Percentiles rank a stretch among this genome's conserved stretches.
Conservation (phyloP, 495 filamentous ascomycete genomes). For the Penicillium paxilli region DNA sequence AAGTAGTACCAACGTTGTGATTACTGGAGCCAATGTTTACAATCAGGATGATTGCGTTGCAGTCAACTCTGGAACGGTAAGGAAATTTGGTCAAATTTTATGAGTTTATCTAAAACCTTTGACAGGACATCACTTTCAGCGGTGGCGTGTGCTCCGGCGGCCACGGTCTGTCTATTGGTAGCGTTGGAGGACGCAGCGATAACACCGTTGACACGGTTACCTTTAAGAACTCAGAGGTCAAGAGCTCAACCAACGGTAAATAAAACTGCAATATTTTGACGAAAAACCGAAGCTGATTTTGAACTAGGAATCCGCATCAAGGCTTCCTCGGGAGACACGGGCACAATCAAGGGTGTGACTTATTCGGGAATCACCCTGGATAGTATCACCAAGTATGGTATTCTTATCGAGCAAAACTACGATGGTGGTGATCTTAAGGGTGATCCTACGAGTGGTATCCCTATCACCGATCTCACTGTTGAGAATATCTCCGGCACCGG, state of each 20-base stretch:
- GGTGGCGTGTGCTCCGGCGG: slow-evolving; percentile 52
- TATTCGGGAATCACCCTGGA: slow-evolving; percentile 24
- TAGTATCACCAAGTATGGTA: slow-evolving; percentile 39
- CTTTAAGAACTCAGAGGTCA: slow-evolving; percentile 47
- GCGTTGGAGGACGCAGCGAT: slow-evolving; percentile 56
- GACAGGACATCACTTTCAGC: slow-evolving; percentile 48
- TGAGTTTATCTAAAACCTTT: too few relatives aligned
- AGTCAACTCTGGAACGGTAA: slow-evolving; percentile 48
- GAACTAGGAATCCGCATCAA: slow-evolving; percentile 30
- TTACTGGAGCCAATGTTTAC: slow-evolving; percentile 54
- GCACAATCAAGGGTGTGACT: slow-evolving; percentile 21
- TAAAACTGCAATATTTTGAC: background rate
- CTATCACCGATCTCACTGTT: slow-evolving; percentile 55
- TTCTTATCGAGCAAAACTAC: slow-evolving; percentile 66
- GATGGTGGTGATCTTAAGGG: slow-evolving; percentile 54
- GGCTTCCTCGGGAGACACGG: slow-evolving; percentile 23
- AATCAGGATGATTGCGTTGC: slow-evolving; percentile 71
- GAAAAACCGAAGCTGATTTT: background rate
- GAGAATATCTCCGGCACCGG: slow-evolving; percentile 44
- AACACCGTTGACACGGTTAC: slow-evolving; percentile 56
- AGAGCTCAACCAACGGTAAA: slow-evolving; percentile 49
- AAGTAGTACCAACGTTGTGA: slow-evolving; percentile 49
- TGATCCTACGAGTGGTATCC: slow-evolving; percentile 55
- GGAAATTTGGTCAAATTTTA: background rate
- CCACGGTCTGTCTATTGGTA: slow-evolving; percentile 62